Base-by-base conservation (phyloP, 805 yeast genomes). In the Kluyveromyces wickerhamii region DNA sequence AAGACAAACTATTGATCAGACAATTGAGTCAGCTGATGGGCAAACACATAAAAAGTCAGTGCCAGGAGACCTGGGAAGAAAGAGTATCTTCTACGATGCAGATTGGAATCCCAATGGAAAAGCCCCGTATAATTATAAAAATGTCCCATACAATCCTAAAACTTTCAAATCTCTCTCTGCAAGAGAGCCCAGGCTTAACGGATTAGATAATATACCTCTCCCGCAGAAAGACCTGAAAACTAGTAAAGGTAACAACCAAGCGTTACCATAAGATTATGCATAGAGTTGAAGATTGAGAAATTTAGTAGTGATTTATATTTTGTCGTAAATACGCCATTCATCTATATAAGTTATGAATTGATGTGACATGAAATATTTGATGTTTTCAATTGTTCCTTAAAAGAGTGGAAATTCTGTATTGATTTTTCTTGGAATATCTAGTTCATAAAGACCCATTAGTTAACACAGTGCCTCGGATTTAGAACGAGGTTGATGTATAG, bases 101-200 rank as follows among this genome's bases (percentile, higher is more conserved):
- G 83, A 78, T 41, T 67, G 80, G 60, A 79, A 79, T 40, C 77
- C 79, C 2, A 47, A 66, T 4, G 86, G 86, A 0, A 54, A 48
- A 31, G 72, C 77, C 0, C 81, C 82, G 0, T 34, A 40, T 4
- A 45, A 56, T 12, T 44, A 43, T 27, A 45, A 44, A 27, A 54
- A 38, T 21, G 22, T 57, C 4, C 56, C 63, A 2, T 57, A 57
- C 30, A 53, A 51, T 28, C 39, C 41, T 4, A 9, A 14, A 4
- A 51, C 60, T 2, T 54, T 51, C 22, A 66, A 67, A 11, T 38
- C 65, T 20, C 52, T 45, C 30, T 31, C 32, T 16, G 10, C 37
- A 30, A 10, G 22, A 8, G 23, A n/a, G 6, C 12, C 29, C 2
- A 16, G 12, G 54, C 51, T 38, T 36, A 47, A 13, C 11, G 42